Base-by-base conservation (phyloP, 2,329 filamentous ascomycete species). In the Alternaria arborescens region DNA sequence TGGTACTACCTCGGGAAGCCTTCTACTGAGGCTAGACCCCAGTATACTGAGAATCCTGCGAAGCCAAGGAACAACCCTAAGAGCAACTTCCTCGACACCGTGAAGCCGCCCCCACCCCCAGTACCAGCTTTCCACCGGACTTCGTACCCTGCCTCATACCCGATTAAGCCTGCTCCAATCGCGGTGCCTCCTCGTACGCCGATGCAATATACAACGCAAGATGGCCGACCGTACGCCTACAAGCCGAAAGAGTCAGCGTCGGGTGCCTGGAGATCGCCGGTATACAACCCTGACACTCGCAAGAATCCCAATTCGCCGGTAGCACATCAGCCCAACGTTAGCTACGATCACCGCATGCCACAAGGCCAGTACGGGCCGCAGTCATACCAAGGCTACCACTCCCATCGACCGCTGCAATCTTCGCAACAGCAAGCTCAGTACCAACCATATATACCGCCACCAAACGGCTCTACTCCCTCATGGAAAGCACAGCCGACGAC, bases 11-110 rank as follows among this genome's bases (percentile, higher is more conserved):
- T 99, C 61, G 92, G 92, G 32, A 88, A 88, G 76, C 87, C 86
- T 20, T 98, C 94, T 22, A 97, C 94, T 7, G 94, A 98, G 73
- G 91, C 93, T 55, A 93, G 90, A 77, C 90, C 93, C 26, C 93
- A 96, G 76, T 99, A 95, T 79, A 97, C 94, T 5, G 91, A 95
- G 71, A 89, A 97, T 79, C 87, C 86, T 43, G 81, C 79, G 60
- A 83, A 82, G 59, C 84, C 79, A n/a, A 81, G 82, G 46, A 85
- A 92, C 77, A 92, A 92, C 61, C 81, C 84, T 2, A 89, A 86
- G 78, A 89, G 88, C 67, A 91, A 90, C 74, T 94, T 90, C 77
- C 78, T 93, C 74, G 89, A 92, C 46, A 89, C 89, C 2, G 82
- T 93, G 53, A 79, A 79, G 58, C 78, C 80, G 36, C 75, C 78